Evolutionary conservation across 176 grass and related monocot genomes (phyloP).

Genomic region (Ampelocalamus luodianensis): DNA sequence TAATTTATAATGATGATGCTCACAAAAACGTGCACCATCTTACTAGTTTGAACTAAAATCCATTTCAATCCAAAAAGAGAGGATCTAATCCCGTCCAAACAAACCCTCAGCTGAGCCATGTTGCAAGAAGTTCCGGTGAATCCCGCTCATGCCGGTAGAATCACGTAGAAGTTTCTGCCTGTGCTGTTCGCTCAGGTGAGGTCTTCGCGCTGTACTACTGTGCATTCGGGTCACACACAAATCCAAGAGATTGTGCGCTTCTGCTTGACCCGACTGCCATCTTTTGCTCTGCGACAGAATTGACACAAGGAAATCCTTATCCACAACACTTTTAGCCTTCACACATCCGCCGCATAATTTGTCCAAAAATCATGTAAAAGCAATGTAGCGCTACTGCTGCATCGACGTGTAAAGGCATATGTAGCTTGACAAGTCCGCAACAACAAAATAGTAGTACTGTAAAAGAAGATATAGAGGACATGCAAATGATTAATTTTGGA

Average conservation of each 20-base stretch:
- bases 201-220: neutral
- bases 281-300: neutral
- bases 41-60: no score
- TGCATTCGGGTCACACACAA: neutral
- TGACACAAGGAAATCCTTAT: conserved; percentile 1
- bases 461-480: neutral
- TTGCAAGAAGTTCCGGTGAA: neutral
- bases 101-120: neutral
- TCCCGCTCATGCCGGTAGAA: neutral
- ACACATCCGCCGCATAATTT: neutral
- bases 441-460: neutral
- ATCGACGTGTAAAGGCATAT: neutral
- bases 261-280: neutral
- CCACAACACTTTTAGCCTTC: neutral
- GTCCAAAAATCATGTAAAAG: conserved; percentile 3
- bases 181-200: neutral
- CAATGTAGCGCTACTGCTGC: conserved; percentile 16
- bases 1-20: no score
- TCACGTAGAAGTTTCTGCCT: neutral
- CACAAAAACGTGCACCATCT: no score
- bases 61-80: no score
- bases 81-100: no score
- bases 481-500: conserved; percentile 26
- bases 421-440: conserved; percentile 19
- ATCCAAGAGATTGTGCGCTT: neutral